Base-by-base conservation (phyloP, 495 filamentous ascomycete species). In the Podospora australis region DNA sequence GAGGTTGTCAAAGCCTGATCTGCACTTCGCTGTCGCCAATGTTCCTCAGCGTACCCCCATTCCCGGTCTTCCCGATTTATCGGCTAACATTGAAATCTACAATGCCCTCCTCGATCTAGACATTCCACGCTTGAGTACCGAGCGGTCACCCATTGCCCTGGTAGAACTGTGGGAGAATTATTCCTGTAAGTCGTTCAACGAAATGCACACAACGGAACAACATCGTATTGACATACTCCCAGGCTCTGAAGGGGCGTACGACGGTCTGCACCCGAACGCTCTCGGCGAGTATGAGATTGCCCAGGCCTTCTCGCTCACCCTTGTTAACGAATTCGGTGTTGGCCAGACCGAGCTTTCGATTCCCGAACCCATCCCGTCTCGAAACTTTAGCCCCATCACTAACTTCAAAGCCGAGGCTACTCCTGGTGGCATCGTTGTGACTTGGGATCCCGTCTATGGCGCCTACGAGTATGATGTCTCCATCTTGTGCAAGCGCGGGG, bases 201-300 rank as follows among this genome's bases (percentile, higher is more conserved):
- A n/a, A n/a, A n/a, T n/a, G n/a, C n/a, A n/a, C n/a, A n/a, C n/a
- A n/a, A n/a, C n/a, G n/a, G n/a, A n/a, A n/a, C n/a, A n/a, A n/a
- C n/a, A n/a, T n/a, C n/a, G n/a, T n/a, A n/a, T n/a, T n/a, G n/a
- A n/a, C n/a, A n/a, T n/a, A n/a, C n/a, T n/a, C n/a, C n/a, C n/a
- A n/a, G 39, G 26, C 43, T 58, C 57, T 20, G 46, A 58, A 2
- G 60, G 48, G 1, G 50, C 60, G 9, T 66, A 66, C 39, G 66
- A 70, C 42, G 66, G 66, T n/a, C 53, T 70, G 13, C 66, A 70
- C 21, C 66, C 66, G 13, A 65, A 65, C 23, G 51, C 58, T 10
- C 45, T 63, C 2, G 66, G 66, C 19, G 62, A 69, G 23, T 65
- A 54, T 43, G 39, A 65, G 28, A 41, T 66, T 32, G 59, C 56